Base-by-base conservation (phyloP, 345 rosid species). In the Draba incana region DNA sequence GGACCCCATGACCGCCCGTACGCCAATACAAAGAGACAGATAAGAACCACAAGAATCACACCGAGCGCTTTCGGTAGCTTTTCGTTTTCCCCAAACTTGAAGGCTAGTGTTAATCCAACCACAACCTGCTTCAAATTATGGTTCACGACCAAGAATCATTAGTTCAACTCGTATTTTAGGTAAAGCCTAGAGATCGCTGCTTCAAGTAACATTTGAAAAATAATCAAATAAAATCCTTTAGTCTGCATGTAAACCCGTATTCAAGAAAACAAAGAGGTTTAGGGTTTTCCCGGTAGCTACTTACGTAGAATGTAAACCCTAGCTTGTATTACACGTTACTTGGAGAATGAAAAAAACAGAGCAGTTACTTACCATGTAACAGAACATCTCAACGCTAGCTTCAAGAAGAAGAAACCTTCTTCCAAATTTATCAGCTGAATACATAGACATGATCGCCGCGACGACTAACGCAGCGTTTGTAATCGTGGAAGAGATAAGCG, bases 1-100 rank as follows among this genome's bases (percentile, higher is more conserved):
- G 97, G 98, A 3, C 98, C 98, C 97, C 98, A 92, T 0, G 97
- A 92, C 69, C 97, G 83, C 5, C 97, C 98, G 8, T 88, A 89
- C 0, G 97, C 92, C 44, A 89, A 63, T 12, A 87, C 93, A 67
- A 92, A 92, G 5, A 88, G 61, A 83, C 81, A 88, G 14, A 92
- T 77, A 37, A 89, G 63, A 2, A 80, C 16, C 65, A 91, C 96
- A 0, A 91, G 88, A 71, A 86, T 74, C 3, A 60, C 2, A 6
- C 92, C 86, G 0, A 81, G 31, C 4, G 77, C 75, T 64, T 76
- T 75, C 0, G 96, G 51, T 3, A 89, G 83, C 13, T 31, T 45
- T 47, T 69, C 65, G 33, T 88, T 96, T 71, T 89, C 74, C 15
- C 98, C 98, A 52, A 92, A 83, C 45, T 81, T 78, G 31, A 85